These are phyloP conservation scores for Euphorbia peplus DNA, from an alignment of 345 rosid species.

Conservation along the genomic window DNA sequence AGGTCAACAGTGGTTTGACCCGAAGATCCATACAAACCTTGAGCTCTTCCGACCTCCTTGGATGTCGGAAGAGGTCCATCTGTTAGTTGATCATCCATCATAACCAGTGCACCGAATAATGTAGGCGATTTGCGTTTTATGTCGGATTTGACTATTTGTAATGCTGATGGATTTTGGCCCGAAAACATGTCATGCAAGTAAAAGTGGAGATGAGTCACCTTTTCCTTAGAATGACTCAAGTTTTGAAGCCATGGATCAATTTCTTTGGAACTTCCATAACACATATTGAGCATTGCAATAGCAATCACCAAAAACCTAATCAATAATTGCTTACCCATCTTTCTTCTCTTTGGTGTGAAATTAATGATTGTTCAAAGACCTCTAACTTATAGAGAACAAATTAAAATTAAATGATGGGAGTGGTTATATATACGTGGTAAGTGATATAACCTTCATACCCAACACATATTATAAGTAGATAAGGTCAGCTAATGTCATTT, in stretches of 20 bases:
- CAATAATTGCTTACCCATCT: not conserved
- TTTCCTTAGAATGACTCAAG: not conserved
- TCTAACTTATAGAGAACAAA: not conserved
- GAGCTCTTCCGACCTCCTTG: conserved; percentile 18
- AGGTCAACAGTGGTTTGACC: not conserved
- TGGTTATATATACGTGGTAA: no score
- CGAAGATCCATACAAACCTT: conserved; percentile 13
- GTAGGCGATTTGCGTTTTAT: not conserved
- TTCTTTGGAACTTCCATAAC: not conserved
- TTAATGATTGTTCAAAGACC: no score
- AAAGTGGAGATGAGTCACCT: conserved; percentile 6
- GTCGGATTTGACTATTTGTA: not conserved
- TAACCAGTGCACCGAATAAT: not conserved
- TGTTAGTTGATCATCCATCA: conserved; percentile 12
- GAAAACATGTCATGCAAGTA: conserved; percentile 8
- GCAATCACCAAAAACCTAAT: not conserved
- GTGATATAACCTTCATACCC: no score
- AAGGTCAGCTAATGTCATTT: no score
- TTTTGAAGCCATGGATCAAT: conserved; percentile 6
- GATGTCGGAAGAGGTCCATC: conserved; percentile 17
- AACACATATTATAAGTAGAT: no score
- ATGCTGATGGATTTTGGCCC: not conserved
- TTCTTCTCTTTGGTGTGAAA: no score
- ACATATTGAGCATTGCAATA: not conserved
- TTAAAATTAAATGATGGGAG: no score